phyloP scores from a whole-genome alignment of 352 stramenopile species.

The Ophiocytium majus region DNA sequence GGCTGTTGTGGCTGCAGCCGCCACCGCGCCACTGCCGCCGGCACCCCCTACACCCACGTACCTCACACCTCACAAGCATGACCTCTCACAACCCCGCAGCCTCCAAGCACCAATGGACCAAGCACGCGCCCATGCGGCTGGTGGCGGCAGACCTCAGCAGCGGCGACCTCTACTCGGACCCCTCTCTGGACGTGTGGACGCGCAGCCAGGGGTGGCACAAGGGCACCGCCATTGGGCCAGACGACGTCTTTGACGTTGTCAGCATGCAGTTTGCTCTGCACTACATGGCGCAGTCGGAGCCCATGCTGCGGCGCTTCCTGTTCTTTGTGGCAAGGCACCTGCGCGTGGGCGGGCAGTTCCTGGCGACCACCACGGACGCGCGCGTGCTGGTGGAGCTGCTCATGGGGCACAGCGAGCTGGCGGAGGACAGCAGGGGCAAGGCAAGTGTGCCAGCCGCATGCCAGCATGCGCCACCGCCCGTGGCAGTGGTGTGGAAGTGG shows the following conservation, averaged over 20 bases:
- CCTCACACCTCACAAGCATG: too few relatives aligned
- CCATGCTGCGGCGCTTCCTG: slow-evolving; percentile 86
- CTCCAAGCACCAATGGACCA: not conserved
- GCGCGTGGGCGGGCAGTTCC: slow-evolving; percentile 84
- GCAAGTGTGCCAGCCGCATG: too few relatives aligned
- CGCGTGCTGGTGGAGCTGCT: slow-evolving; percentile 81
- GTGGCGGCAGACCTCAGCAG: slow-evolving; percentile 54
- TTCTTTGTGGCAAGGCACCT: slow-evolving; percentile 84
- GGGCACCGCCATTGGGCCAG: not conserved
- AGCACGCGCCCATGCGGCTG: slow-evolving; percentile 38
- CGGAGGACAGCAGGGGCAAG: slow-evolving; percentile 30
- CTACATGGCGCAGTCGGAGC: slow-evolving; percentile 95
- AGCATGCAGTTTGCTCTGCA: slow-evolving; percentile 99
- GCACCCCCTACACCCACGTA: too few relatives aligned
- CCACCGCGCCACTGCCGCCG: too few relatives aligned
- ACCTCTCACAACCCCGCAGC: too few relatives aligned
- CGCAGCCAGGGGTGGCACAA: slow-evolving; percentile 8
- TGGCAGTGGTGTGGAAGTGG: slow-evolving; percentile 62
- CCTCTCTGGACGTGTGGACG: slow-evolving; percentile 29
- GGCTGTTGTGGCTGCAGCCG: too few relatives aligned
- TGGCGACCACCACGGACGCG: slow-evolving; percentile 95
- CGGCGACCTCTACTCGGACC: slow-evolving; percentile 1
- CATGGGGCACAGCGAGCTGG: slow-evolving; percentile 52
- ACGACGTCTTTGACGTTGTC: slow-evolving; percentile 84
- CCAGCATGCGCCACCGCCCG: too few relatives aligned